Evolutionary conservation across 2,329 filamentous ascomycete genomes (phyloP), one percentile per base, ranked within the genome.

Genomic region (Cordyceps militaris): DNA sequence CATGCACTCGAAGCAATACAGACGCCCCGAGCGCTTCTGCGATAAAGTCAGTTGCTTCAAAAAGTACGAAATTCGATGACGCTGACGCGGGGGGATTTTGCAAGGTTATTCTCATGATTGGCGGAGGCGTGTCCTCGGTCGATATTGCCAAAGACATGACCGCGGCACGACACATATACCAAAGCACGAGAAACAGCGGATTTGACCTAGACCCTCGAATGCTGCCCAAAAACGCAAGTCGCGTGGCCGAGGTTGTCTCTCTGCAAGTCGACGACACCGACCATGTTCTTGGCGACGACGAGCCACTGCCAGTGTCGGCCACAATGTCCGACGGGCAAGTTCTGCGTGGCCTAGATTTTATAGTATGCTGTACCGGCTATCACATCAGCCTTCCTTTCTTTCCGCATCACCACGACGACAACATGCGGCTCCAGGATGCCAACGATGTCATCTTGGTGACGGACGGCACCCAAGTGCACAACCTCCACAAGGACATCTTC

Each of bases 401-500:
- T 0, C 66, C 72, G 0, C 67, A 79, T 10, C 73, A 79, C 19
- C 78, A 74, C 60, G 69, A 69, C 1, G 72, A 74, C 14, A 70
- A 70, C 0, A 44, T 71, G 0, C 52, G 70, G 0, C 69, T 74
- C 0, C 67, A 77, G 1, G 65, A 80, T 1, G 84, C 83, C 0
- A 73, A 77, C 38, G 76, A 82, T 0, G 71, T 67, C 0, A 68
- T 82, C 0, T 71, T 90, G 0, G 80, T 89, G 4, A 88, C 82
- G 0, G 83, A 88, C 46, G 86, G 86, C 2, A 77, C 76, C 13
- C 81, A 84, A 66, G 73, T 77, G 4, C 86, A 89, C 64, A 88
- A 89, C 62, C 72, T 89, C 1, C 82, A 88, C 72, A 82, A 82
- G 59, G 86, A 89, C 65, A 84, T 89, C 14, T 89, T 87, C 66